Base-by-base conservation (phyloP, 208 protist genomes). In the Trypanosomatidae sp. region DNA sequence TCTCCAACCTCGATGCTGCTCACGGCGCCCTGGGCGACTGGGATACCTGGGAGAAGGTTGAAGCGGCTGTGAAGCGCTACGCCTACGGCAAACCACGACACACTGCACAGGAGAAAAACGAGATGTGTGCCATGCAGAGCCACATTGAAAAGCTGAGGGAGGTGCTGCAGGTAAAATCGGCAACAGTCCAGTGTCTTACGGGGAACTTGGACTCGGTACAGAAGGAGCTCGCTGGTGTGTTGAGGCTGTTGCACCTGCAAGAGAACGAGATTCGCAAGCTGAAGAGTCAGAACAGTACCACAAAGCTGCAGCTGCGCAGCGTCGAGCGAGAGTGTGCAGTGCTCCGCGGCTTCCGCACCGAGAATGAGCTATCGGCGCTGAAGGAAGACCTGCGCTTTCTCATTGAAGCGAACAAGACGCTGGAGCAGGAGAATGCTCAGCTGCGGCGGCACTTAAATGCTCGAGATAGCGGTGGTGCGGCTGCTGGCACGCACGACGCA, bases 11-110 rank as follows among this genome's bases (percentile, higher is more conserved):
- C 12, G 79, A 84, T 28, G 56, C 72, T 0, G 25, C 76, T 10
- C 73, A 84, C 13, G 71, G 60, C 3, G 83, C 82, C 3, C 73
- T 90, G 0, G 91, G 91, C 3, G 86, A 96, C 71, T 94, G 87
- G 82, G 89, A 92, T 28, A 96, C 91, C 28, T 96, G 82, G 76
- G 88, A 94, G 62, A 73, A 71, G 64, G 88, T 96, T 0, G 80
- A 96, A 77, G 62, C 68, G 2, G 73, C 88, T 6, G 71, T 96
- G 25, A 91, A 92, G 66, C 84, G 88, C 52, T 92, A 87, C 77
- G 91, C 84, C 8, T 96, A 93, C 65, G 82, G 73, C 17, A 71
- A 87, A 13, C 77, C 80, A 55, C 60, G n/a, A 39, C 69, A 79
- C 55, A 66, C 65, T n/a, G 59, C 69, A 19, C 47, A 64, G 30